Base-by-base conservation (phyloP, 352 stramenopile genomes). In the Phytophthora foliorum region DNA sequence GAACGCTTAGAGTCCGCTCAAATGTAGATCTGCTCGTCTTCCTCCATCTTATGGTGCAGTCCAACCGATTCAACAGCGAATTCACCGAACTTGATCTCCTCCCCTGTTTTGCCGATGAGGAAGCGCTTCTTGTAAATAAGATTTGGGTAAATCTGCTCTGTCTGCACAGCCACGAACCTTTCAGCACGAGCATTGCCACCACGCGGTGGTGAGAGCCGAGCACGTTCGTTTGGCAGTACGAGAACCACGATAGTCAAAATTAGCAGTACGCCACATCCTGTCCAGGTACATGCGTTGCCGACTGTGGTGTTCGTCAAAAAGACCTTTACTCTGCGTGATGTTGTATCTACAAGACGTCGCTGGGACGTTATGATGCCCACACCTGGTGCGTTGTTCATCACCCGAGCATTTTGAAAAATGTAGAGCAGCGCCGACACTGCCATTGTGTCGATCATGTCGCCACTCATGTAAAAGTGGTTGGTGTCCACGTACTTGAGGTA, bases 41-140 rank as follows among this genome's bases (percentile, higher is more conserved):
- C 77, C 32, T 92, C 84, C 81, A 90, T 90, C 38, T 80, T 73
- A 63, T 90, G 82, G 63, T 90, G 82, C 34, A 92, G 53, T 8
- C 65, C 69, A 27, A 89, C 82, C 2, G 82, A 79, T 46, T 92
- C 82, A 60, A 92, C 82, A 1, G 67, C 72, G 53, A 90, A 92
- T 72, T 92, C 82, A 57, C 77, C 78, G 52, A 92, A 88, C 63
- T 90, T 90, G 49, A 92, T 82, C 67, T 86, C 73, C 38, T 92
- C 82, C 29, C 81, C 82, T 29, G 81, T 89, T 54, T 90, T 89
- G 49, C 80, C 84, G 58, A 92, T 88, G 24, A 84, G 58, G 42
- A 92, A 88, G 54, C 84, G 84, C 65, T 92, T 92, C 74, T 90
- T 92, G 75, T 92, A 90, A 50, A 92, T 82, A 21, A 92, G 59